Evolutionary conservation across 179 eudicot species (phyloP).

Genomic region (Spergularia azorica): DNA sequence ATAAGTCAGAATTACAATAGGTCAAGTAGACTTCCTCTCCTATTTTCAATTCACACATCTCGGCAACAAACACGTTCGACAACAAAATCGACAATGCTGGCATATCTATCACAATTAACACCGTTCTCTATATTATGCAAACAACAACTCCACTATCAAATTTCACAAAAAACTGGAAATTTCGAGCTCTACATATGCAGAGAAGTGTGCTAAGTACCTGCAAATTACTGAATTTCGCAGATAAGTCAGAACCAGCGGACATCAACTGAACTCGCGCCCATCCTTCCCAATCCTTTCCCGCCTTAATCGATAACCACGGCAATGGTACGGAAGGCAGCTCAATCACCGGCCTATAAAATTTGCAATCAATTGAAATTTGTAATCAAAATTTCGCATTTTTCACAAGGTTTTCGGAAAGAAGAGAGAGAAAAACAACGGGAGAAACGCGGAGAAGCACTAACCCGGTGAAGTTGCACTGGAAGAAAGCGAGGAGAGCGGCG

Average conservation of each 20-base stretch:
- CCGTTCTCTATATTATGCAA: background rate
- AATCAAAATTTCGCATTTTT: background rate
- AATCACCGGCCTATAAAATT: slow-evolving; percentile 57
- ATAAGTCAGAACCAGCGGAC: slow-evolving; percentile 82
- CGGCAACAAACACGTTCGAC: too few relatives aligned
- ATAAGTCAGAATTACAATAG: background rate
- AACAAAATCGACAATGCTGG: too few relatives aligned
- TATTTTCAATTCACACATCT: too few relatives aligned
- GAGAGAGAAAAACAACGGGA: too few relatives aligned
- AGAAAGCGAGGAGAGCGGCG: slow-evolving; percentile 73
- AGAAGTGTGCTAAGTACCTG: slow-evolving; percentile 47
- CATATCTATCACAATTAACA: too few relatives aligned
- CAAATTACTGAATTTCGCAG: slow-evolving; percentile 70
- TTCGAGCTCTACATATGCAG: background rate
- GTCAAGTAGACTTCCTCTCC: background rate
- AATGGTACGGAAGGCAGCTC: slow-evolving; percentile 53
- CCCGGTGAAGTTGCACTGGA: slow-evolving; percentile 77
- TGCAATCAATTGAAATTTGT: background rate
- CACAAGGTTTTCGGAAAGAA: too few relatives aligned
- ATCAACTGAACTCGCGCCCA: slow-evolving; percentile 77
- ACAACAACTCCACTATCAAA: background rate
- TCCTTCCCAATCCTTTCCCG: slow-evolving; percentile 64
- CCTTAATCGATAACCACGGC: slow-evolving; percentile 42
- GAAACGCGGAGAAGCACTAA: slow-evolving; percentile 27
- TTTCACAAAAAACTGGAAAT: background rate